phyloP scores from a whole-genome alignment of 1,284 basidiomycete species.

The Mycosarcoma maydis region DNA sequence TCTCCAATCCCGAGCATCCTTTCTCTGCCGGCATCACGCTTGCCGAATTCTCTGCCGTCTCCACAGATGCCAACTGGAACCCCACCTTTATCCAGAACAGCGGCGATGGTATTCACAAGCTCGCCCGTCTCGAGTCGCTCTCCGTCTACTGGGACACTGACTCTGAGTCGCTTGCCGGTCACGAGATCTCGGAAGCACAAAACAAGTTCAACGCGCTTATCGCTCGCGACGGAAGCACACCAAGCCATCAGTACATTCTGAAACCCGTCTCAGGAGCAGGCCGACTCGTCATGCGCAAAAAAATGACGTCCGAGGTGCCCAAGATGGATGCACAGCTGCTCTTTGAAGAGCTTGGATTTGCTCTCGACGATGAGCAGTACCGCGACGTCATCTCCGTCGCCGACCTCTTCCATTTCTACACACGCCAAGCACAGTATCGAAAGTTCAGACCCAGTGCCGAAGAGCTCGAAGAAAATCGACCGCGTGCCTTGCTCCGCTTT shows the following conservation, averaged over 20 bases:
- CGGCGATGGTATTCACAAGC: slow-evolving; percentile 88
- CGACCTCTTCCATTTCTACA: slow-evolving; percentile 97
- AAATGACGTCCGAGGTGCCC: slow-evolving; percentile 75
- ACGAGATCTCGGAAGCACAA: slow-evolving; percentile 74
- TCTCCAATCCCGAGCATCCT: slow-evolving; percentile 95
- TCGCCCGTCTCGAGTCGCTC: slow-evolving; percentile 86
- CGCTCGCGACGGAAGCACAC: slow-evolving; percentile 46
- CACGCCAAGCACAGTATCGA: slow-evolving; percentile 79
- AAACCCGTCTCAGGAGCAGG: slow-evolving; percentile 97
- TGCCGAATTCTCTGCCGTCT: slow-evolving; percentile 91
- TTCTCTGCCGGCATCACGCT: slow-evolving; percentile 93
- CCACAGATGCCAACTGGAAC: slow-evolving; percentile 89
- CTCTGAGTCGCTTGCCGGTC: slow-evolving; percentile 79
- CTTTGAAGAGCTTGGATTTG: slow-evolving; percentile 94
- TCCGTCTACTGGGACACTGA: slow-evolving; percentile 98
- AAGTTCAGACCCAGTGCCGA: slow-evolving; percentile 75
- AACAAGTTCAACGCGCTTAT: slow-evolving; percentile 80
- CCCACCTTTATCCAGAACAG: slow-evolving; percentile 95
- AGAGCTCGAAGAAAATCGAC: slow-evolving; percentile 75
- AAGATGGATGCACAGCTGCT: slow-evolving; percentile 88
- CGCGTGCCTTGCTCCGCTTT: slow-evolving; percentile 81
- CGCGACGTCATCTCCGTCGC: slow-evolving; percentile 90
- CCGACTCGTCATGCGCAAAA: slow-evolving; percentile 79
- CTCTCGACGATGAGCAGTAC: slow-evolving; percentile 94
- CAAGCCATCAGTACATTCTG: slow-evolving; percentile 87